These are phyloP conservation scores for Psilocybe cyanescens DNA, from an alignment of 768 basidiomycete genomes.

Conservation along the genomic window DNA sequence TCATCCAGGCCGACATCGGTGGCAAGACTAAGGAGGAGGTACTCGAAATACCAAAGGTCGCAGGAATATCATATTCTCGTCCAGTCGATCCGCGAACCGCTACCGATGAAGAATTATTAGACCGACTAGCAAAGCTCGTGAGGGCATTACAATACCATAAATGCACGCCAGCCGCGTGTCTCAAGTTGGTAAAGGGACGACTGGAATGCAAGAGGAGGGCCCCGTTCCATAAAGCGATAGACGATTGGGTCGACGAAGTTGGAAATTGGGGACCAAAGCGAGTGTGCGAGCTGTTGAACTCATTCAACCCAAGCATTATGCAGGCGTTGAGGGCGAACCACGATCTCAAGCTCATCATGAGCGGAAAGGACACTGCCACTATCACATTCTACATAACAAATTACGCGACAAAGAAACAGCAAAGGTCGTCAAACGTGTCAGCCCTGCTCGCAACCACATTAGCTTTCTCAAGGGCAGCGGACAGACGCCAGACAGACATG, in stretches of 20 bases:
- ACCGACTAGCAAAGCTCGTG: slow-evolving; percentile 25
- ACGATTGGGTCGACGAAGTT: slow-evolving; percentile 26
- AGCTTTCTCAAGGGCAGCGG: slow-evolving; percentile 26
- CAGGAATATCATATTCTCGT: slow-evolving; percentile 33
- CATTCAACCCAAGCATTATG: slow-evolving; percentile 29
- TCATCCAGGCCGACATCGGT: slow-evolving; percentile 35
- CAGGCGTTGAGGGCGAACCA: slow-evolving; percentile 34
- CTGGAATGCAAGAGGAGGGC: slow-evolving; percentile 36
- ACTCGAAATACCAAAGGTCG: slow-evolving; percentile 17
- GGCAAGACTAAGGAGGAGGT: slow-evolving; percentile 18
- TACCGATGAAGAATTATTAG: not conserved
- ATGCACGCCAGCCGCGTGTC: slow-evolving; percentile 29
- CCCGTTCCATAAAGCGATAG: slow-evolving; percentile 25
- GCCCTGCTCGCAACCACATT: slow-evolving; percentile 38
- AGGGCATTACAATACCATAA: slow-evolving; percentile 35
- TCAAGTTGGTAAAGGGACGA: slow-evolving; percentile 11
- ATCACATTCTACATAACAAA: slow-evolving; percentile 40
- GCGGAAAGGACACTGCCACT: slow-evolving; percentile 34
- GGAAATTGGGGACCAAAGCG: slow-evolving; percentile 33
- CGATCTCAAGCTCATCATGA: slow-evolving; percentile 41
- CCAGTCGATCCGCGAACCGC: slow-evolving; percentile 32
- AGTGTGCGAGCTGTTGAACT: slow-evolving; percentile 25
- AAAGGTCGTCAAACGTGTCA: slow-evolving; percentile 33
- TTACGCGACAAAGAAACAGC: slow-evolving; percentile 46
- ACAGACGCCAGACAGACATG: slow-evolving; percentile 10